Percentiles rank a stretch among this genome's conserved stretches.
These are phyloP conservation scores for Hippophae tibetana DNA, from an alignment of 306 rosid species.

Conservation along the genomic window DNA sequence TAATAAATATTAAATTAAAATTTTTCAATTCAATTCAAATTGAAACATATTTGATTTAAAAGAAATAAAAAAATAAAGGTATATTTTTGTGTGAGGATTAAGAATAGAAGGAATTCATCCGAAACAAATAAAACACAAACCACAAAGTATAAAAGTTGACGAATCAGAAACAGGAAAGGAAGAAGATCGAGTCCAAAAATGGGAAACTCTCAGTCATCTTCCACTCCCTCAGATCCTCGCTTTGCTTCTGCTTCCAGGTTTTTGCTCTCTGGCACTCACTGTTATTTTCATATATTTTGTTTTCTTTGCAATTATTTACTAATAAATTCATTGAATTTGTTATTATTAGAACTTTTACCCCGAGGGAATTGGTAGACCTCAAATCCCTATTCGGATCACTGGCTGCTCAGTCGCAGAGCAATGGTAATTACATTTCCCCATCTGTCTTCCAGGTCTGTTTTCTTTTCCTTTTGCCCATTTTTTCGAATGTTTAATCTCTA, in stretches of 20 bases:
- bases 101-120: too few species aligned
- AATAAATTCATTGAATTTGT: background rate
- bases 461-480: background rate
- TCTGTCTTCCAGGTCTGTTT: constrained; percentile 31
- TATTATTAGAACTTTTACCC: constrained; percentile 59
- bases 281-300: background rate
- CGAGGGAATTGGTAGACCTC: constrained; percentile 50
- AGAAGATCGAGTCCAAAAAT: too few species aligned
- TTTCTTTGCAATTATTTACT: too few species aligned
- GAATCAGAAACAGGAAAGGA: too few species aligned
- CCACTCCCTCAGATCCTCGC: constrained; percentile 28
- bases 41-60: too few species aligned
- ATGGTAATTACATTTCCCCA: constrained; percentile 37
- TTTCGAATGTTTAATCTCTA: background rate
- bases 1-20: too few species aligned
- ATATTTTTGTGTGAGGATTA: too few species aligned
- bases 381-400: constrained; percentile 44
- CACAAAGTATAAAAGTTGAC: too few species aligned
- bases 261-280: background rate
- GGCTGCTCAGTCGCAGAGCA: constrained; percentile 52
- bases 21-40: too few species aligned
- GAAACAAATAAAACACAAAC: too few species aligned
- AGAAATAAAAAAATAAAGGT: too few species aligned
- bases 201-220: too few species aligned
- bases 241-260: constrained; percentile 67